A percentile compares a stretch with the other conserved stretches of the same genome.
Conservation (phyloP, 2,329 filamentous ascomycete genomes). For the Venturia asperata region DNA sequence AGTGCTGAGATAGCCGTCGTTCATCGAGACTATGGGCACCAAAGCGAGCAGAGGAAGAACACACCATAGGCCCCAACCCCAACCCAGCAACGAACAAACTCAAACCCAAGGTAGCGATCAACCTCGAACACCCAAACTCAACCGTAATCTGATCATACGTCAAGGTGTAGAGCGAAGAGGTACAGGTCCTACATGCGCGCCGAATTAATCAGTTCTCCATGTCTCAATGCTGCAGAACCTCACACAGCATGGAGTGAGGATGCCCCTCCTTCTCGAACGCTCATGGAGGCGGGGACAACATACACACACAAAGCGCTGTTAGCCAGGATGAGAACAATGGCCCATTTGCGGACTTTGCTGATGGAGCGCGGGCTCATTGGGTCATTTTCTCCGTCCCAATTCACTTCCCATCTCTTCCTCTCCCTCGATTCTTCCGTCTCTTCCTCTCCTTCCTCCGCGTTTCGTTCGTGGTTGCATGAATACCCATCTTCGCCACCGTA, state of each 20-base stretch:
- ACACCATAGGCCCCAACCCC: conserved; percentile 31
- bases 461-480: conserved; percentile 28
- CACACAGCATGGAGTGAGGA: conserved; percentile 11
- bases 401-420: conserved; percentile 56
- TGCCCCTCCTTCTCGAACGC: conserved; percentile 2
- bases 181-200: conserved; percentile 44
- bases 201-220: conserved; percentile 2
- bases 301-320: conserved; percentile 74
- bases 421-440: conserved; percentile 24
- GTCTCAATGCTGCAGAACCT: conserved; percentile 16
- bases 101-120: conserved; percentile 36
- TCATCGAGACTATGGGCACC: background rate
- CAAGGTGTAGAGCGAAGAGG: conserved; percentile 81
- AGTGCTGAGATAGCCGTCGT: background rate
- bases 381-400: conserved; percentile 68
- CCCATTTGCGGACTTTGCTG: conserved; percentile 62
- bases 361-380: conserved; percentile 68
- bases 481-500: conserved; percentile 34
- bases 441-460: conserved; percentile 20
- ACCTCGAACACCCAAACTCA: conserved; percentile 34
- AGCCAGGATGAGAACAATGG: conserved; percentile 68
- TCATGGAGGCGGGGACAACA: conserved; percentile 36
- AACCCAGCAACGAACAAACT: conserved; percentile 40
- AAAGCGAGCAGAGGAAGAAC: background rate
- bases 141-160: conserved; percentile 60